phyloP scores from a whole-genome alignment of 768 basidiomycete genomes.

The Boletus pseudopeckii region DNA sequence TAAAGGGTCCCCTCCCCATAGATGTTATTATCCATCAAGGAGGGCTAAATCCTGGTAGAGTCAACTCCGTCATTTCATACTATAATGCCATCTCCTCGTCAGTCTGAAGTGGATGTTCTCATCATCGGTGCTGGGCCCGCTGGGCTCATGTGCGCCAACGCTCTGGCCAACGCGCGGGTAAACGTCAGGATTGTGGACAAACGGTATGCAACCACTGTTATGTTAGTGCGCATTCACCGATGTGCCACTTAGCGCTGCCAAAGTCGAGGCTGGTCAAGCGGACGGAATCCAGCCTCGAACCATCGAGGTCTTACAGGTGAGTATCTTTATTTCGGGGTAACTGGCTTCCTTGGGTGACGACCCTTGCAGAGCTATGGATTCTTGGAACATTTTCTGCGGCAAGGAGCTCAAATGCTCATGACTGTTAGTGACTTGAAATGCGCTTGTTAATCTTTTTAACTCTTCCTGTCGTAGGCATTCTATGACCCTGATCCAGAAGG shows the following conservation, averaged over 20 bases:
- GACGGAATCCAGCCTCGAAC: conserved; percentile 29
- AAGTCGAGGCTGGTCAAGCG: conserved; percentile 25
- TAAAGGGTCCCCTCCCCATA: neutral
- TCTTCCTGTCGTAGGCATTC: conserved; percentile 50
- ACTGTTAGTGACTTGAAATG: conserved; percentile 45
- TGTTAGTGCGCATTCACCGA: neutral
- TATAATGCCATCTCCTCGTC: conserved; percentile 12
- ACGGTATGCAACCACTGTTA: conserved; percentile 24
- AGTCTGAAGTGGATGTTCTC: conserved; percentile 38
- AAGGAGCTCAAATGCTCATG: conserved; percentile 64
- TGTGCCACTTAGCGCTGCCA: conserved; percentile 5
- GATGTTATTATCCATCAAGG: conserved; percentile 1
- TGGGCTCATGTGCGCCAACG: conserved; percentile 43
- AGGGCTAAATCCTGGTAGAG: neutral
- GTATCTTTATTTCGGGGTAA: neutral
- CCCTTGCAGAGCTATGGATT: conserved; percentile 66
- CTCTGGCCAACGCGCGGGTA: conserved; percentile 35
- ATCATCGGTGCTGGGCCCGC: conserved; percentile 42
- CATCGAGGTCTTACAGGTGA: conserved; percentile 45
- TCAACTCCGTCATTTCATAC: neutral
- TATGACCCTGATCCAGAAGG: conserved; percentile 63
- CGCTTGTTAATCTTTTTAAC: neutral
- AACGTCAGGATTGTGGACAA: conserved; percentile 41
- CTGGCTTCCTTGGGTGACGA: neutral
- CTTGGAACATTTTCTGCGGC: conserved; percentile 53